Percentiles rank a stretch among this genome's conserved stretches.
phyloP scores from a whole-genome alignment of 495 filamentous ascomycete species.

The Pseudotulostoma volvatum region DNA sequence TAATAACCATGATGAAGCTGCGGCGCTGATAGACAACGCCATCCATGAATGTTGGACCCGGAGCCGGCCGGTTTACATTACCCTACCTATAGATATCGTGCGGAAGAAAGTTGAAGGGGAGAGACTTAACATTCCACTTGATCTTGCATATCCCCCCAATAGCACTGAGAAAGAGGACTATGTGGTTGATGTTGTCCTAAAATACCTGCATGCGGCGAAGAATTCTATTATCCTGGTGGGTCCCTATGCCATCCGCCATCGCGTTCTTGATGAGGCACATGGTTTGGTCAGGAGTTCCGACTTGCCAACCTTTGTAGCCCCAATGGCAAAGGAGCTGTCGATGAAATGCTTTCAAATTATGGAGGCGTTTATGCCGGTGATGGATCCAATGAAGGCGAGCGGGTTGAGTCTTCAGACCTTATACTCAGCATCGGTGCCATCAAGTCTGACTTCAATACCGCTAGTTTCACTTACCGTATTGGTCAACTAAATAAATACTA shows the following conservation, averaged over 20 bases:
- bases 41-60: constrained; percentile 63
- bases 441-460: constrained; percentile 81
- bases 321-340: constrained; percentile 80
- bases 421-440: constrained; percentile 73
- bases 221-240: constrained; percentile 74
- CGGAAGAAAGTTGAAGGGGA: constrained; percentile 61
- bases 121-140: constrained; percentile 49
- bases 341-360: constrained; percentile 59
- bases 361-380: constrained; percentile 79
- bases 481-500: constrained; percentile 66
- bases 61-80: constrained; percentile 68
- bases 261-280: constrained; percentile 56
- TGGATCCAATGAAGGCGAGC: constrained; percentile 52
- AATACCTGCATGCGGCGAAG: constrained; percentile 59
- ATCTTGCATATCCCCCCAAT: constrained; percentile 47
- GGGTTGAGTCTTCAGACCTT: constrained; percentile 66
- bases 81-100: constrained; percentile 74
- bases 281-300: constrained; percentile 60
- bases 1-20: constrained; percentile 49
- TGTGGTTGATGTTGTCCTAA: constrained; percentile 63
- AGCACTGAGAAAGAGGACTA: constrained; percentile 64
- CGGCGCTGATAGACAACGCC: constrained; percentile 61
- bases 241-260: constrained; percentile 76
- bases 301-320: constrained; percentile 71
- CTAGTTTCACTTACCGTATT: constrained; percentile 74